Conservation (phyloP, 768 basidiomycete species). For the Tylopilus sp. region DNA sequence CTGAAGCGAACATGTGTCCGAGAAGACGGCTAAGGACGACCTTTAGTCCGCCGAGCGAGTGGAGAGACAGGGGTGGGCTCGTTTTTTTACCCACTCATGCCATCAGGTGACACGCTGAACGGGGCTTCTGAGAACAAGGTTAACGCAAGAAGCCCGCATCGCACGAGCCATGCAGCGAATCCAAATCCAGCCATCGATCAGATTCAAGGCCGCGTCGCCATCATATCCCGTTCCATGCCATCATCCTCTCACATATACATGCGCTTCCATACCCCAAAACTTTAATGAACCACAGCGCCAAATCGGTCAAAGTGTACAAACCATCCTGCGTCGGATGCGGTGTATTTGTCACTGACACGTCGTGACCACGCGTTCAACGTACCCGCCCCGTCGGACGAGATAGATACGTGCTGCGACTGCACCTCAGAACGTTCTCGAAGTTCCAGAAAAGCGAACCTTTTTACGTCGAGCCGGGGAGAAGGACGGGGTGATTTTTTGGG, state of each 20-base stretch:
- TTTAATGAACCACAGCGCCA: background rate
- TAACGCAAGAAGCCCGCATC: constrained; percentile 1
- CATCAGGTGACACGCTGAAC: background rate
- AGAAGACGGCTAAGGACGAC: background rate
- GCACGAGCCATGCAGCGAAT: background rate
- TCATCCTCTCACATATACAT: background rate
- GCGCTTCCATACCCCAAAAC: background rate
- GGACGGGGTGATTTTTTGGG: too few relatives aligned
- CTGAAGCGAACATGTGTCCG: background rate
- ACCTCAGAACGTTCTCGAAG: too few relatives aligned
- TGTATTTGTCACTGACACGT: background rate
- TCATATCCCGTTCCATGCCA: background rate
- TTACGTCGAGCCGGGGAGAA: background rate
- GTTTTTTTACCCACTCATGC: background rate
- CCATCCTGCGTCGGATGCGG: too few relatives aligned
- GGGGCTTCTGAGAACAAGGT: constrained; percentile 8
- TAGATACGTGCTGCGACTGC: background rate
- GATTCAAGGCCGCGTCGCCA: background rate
- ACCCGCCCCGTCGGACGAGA: background rate
- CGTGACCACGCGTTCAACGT: background rate
- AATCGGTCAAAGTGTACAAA: background rate
- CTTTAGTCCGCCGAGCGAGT: background rate
- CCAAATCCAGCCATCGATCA: background rate
- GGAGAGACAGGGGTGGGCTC: background rate
- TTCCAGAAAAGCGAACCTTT: background rate